Evolutionary conservation across 805 yeast genomes (phyloP), one percentile per base, ranked within the genome.

Genomic region (Candida peoriensis): DNA sequence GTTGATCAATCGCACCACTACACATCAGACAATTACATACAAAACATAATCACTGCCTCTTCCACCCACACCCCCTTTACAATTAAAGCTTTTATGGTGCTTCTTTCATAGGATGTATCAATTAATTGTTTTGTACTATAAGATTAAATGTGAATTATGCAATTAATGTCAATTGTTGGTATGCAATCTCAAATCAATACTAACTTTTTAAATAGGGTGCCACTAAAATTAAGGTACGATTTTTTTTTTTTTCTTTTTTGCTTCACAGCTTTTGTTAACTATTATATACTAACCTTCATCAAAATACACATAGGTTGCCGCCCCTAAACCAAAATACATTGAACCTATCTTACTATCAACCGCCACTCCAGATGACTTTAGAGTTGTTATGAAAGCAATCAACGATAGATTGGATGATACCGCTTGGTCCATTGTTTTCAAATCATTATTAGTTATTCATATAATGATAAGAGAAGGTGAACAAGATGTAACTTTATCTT

Each of bases 241-340:
- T 22, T 10, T 22, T 15, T 15, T 24, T 10, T 6, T 14, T 3
- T 14, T 5, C 2, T 5, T 13, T 12, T 27, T 9, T 16, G 15
- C 19, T 8, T 9, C n/a, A 20, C 18, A 8, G 12, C 4, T 11
- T 21, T 5, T 24, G 11, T 19, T n/a, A 12, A 10, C 20, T 14
- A 23, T 20, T 29, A 23, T 18, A 14, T 30, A 41, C 30, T 27
- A 31, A 37, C 32, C 24, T 13, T n/a, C n/a, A n/a, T n/a, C n/a
- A n/a, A 28, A 5, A 25, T 9, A n/a, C 8, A 12, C 11, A 69
- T 68, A 52, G 76, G 74, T 86, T 63, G 97, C 97, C 9, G 96
- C 97, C n/a, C 98, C 98, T 6, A 93, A 93, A 61, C 82, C 94
- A 24, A 93, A 93, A 58, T 93, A 93, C 56, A 78, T 93, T 34